These are phyloP conservation scores for Arxiozyma bovina DNA, from an alignment of 1,139 yeast species.

Conservation along the genomic window DNA sequence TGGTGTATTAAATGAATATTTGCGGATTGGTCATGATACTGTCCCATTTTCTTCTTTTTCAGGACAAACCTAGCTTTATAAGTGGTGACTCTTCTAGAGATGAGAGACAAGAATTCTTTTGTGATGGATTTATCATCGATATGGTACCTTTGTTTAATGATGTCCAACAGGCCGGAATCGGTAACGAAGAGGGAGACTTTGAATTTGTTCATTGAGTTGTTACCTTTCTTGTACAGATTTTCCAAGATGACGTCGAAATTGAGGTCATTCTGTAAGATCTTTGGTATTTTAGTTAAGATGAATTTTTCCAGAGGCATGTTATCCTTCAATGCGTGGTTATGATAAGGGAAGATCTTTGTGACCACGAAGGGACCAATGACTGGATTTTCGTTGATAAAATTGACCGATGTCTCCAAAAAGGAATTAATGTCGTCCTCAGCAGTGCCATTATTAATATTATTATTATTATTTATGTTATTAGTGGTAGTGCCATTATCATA, in stretches of 20 bases:
- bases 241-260: conserved; percentile 29
- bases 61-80: conserved; percentile 30
- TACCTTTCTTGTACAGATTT: conserved; percentile 26
- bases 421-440: not conserved
- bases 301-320: conserved; percentile 27
- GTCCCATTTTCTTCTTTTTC: conserved; percentile 29
- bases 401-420: not conserved
- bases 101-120: conserved; percentile 26
- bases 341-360: conserved; percentile 31
- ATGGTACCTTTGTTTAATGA: conserved; percentile 27
- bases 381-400: not conserved
- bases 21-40: conserved; percentile 6
- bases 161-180: conserved; percentile 28
- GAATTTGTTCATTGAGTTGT: conserved; percentile 28
- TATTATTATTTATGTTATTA: not conserved
- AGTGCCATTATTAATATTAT: not conserved
- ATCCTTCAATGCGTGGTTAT: conserved; percentile 29
- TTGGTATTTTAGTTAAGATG: conserved; percentile 29
- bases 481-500: not conserved
- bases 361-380: conserved; percentile 28
- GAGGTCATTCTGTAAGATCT: conserved; percentile 28
- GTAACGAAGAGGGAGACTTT: conserved; percentile 30
- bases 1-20: conserved; percentile 3
- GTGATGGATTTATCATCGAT: conserved; percentile 25
- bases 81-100: conserved; percentile 31